Base-by-base conservation (phyloP, 1,284 basidiomycete species). In the Cryptococcus sp. region DNA sequence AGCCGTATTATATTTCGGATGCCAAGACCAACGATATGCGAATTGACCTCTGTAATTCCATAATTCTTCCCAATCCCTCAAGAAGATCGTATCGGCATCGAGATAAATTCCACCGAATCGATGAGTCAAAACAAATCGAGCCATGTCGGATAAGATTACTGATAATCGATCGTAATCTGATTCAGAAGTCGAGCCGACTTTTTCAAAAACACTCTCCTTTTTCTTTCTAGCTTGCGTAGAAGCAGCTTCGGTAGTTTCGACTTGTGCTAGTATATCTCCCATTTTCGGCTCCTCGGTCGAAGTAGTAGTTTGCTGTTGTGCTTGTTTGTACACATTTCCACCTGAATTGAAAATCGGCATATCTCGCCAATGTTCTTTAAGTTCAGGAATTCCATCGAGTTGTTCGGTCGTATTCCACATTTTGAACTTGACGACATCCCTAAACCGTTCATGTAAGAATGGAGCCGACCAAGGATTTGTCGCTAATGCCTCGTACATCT, bases 381-480 rank as follows among this genome's bases (percentile, higher is more conserved):
- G 73, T 70, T 91, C 89, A 3, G 83, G 82, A 1, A 90, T 79
- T 36, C 85, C 84, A 59, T 91, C 89, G 37, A 91, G 77, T 62
- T 90, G 88, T 62, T 90, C 88, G 3, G 88, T 91, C 34, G 89
- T 91, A 68, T 91, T 91, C 88, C 88, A 91, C 65, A 91, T 79
- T 67, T 85, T 87, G 78, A 91, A 91, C 64, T 86, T 82, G 69
- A 91, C 83, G 18, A 87, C 80, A 55, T 88, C 85, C 52, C 82
- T 80, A 77, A 91, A 91, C 48, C 87, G 79, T 19, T 81, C 81
- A 70, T 91, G 86, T 16, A 91, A 76, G 77, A 91, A 88, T 0
- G 89, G 88, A 2, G 86, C 82, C 2, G 86, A 83, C 88, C 89
- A 91, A 0, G 88, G 87, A 67, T 86, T 91, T 7, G 79, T 78